Conservation (phyloP, 2,329 filamentous ascomycete species). For the Daldinia sp. region DNA sequence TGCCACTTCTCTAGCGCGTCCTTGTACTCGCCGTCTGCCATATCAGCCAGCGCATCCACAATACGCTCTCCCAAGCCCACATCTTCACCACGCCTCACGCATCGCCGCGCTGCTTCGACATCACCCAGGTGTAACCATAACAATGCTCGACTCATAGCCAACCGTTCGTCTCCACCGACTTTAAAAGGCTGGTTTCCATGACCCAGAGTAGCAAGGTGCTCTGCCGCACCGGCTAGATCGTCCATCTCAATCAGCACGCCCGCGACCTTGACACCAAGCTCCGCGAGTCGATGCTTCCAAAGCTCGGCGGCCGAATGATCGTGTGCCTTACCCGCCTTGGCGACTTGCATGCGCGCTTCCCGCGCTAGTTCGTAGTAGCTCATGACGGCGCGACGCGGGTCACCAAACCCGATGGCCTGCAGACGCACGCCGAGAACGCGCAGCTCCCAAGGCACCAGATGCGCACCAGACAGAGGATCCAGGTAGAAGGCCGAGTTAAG, state of each 20-base stretch:
- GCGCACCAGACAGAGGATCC: conserved; percentile 61
- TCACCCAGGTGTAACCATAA: conserved; percentile 84
- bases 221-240: conserved; percentile 79
- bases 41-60: conserved; percentile 74
- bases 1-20: conserved; percentile 70
- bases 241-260: conserved; percentile 84
- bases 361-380: conserved; percentile 87
- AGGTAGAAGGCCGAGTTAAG: conserved; percentile 66
- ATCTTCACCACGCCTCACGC: conserved; percentile 54
- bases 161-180: conserved; percentile 49
- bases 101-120: conserved; percentile 68
- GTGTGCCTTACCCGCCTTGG: conserved; percentile 53
- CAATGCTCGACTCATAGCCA: conserved; percentile 65
- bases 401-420: conserved; percentile 85
- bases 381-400: conserved; percentile 84
- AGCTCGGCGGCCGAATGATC: conserved; percentile 64
- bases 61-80: conserved; percentile 56
- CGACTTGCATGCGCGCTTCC: conserved; percentile 73
- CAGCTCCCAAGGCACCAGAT: conserved; percentile 87
- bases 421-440: conserved; percentile 83
- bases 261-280: conserved; percentile 75
- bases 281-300: conserved; percentile 77
- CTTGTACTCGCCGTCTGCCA: conserved; percentile 79
- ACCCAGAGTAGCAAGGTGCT: conserved; percentile 72
- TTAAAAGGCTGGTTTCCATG: conserved; percentile 46